These are phyloP conservation scores for Lasiodiplodia sp. DNA, from an alignment of 2,329 filamentous ascomycete genomes.

Conservation along the genomic window DNA sequence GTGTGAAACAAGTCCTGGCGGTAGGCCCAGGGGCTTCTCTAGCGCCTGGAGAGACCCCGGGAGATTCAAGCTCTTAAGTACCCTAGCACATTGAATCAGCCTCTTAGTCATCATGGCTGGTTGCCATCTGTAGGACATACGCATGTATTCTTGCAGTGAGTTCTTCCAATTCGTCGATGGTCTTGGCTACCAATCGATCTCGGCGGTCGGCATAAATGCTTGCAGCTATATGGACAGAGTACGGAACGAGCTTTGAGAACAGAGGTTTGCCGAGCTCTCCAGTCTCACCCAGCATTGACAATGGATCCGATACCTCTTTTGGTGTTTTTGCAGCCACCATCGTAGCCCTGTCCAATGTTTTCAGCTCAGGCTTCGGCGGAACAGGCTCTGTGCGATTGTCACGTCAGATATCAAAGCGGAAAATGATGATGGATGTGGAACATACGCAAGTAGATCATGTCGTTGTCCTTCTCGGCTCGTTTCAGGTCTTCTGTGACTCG, in stretches of 20 bases:
- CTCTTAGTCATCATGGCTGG: not conserved
- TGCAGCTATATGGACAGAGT: constrained; percentile 91
- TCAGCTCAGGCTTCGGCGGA: constrained; percentile 86
- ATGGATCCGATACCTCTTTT: constrained; percentile 80
- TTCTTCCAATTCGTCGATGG: constrained; percentile 80
- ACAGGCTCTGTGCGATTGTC: constrained; percentile 65
- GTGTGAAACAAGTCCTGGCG: constrained; percentile 83
- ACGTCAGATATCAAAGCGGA: constrained; percentile 4
- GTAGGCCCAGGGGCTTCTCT: constrained; percentile 91
- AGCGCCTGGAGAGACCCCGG: constrained; percentile 92
- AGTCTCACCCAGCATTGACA: constrained; percentile 79
- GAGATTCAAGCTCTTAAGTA: constrained; percentile 82
- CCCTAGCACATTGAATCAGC: constrained; percentile 41
- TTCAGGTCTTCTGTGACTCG: constrained; percentile 88
- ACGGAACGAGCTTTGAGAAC: constrained; percentile 91
- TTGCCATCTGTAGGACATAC: constrained; percentile 41
- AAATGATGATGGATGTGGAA: constrained; percentile 11
- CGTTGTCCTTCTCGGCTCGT: constrained; percentile 93
- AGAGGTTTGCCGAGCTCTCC: constrained; percentile 83
- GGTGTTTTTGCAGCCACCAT: constrained; percentile 86
- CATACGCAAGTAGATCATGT: constrained; percentile 86
- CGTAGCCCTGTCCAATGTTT: constrained; percentile 81
- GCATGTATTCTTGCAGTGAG: constrained; percentile 83
- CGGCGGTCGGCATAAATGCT: constrained; percentile 94
- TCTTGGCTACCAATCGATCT: constrained; percentile 88